Conservation (phyloP, 768 basidiomycete genomes). For the Trametes meyenii region DNA sequence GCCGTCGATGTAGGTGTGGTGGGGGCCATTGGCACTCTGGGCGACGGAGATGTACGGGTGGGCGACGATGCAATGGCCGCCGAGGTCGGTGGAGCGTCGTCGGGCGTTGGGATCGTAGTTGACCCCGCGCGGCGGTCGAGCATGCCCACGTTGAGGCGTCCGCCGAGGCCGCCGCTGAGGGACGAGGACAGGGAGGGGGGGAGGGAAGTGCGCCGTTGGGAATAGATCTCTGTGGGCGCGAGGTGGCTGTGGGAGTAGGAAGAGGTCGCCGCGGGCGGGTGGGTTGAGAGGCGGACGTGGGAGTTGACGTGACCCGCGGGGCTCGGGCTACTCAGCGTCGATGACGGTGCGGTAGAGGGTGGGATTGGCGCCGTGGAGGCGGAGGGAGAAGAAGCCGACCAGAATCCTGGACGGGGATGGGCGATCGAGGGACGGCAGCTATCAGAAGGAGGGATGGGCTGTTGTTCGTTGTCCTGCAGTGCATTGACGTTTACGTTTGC, state of each 20-base stretch:
- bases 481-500: conserved; percentile 3
- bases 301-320: conserved; percentile 10
- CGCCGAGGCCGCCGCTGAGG: neutral
- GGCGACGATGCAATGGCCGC: conserved; percentile 20
- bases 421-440: conserved; percentile 16
- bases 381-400: conserved; percentile 7
- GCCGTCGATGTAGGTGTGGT: conserved; percentile 3
- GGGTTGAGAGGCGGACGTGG: conserved; percentile 17
- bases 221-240: conserved; percentile 23
- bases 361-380: conserved; percentile 8
- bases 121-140: conserved; percentile 5
- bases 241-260: conserved; percentile 17
- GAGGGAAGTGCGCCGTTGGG: conserved; percentile 24
- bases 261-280: conserved; percentile 13
- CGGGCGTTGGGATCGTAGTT: conserved; percentile 28
- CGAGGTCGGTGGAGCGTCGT: conserved; percentile 27
- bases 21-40: conserved; percentile 23
- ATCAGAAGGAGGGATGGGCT: conserved; percentile 7
- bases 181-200: conserved; percentile 13
- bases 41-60: conserved; percentile 35
- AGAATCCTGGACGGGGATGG: neutral
- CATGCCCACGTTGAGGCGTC: conserved; percentile 3
- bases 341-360: conserved; percentile 6
- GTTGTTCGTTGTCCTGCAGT: conserved; percentile 8
- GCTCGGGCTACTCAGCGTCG: conserved; percentile 7